Percentiles rank a stretch among this genome's conserved stretches.
phyloP scores from a whole-genome alignment of 306 rosid species.

The Notholithocarpus densiflorus region DNA sequence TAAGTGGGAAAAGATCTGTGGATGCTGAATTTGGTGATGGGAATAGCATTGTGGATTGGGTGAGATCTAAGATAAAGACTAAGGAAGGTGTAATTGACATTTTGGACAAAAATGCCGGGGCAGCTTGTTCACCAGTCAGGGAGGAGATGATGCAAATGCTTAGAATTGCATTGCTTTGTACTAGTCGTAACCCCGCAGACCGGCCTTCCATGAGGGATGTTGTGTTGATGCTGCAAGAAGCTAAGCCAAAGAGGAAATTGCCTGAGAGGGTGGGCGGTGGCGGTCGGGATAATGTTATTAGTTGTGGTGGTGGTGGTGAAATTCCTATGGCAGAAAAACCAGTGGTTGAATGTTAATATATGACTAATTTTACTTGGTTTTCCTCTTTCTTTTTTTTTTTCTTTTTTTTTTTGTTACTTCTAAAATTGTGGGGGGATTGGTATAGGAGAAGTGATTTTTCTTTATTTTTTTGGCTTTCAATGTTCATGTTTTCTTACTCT shows the following conservation, averaged over 20 bases:
- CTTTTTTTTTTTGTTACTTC: slow-evolving; percentile 2
- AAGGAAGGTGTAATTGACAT: slow-evolving; percentile 52
- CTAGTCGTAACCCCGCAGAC: slow-evolving; percentile 72
- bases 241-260: slow-evolving; percentile 73
- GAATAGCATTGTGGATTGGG: slow-evolving; percentile 88
- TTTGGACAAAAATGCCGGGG: slow-evolving; percentile 69
- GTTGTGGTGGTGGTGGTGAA: slow-evolving; percentile 24
- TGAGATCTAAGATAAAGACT: slow-evolving; percentile 51
- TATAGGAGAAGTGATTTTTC: slow-evolving; percentile 74
- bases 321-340: slow-evolving; percentile 53
- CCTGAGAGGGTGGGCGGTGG: slow-evolving; percentile 13
- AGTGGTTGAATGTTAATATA: slow-evolving; percentile 45
- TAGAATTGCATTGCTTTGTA: slow-evolving; percentile 80
- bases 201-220: slow-evolving; percentile 95
- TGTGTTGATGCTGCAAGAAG: slow-evolving; percentile 77
- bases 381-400: neutral
- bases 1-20: slow-evolving; percentile 63
- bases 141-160: slow-evolving; percentile 91
- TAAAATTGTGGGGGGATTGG: slow-evolving; percentile 89
- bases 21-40: slow-evolving; percentile 82
- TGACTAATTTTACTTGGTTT: slow-evolving; percentile 16
- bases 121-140: slow-evolving; percentile 51
- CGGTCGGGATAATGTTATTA: slow-evolving; percentile 2
- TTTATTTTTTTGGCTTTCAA: slow-evolving; percentile 28
- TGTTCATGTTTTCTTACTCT: slow-evolving; percentile 40